These are phyloP conservation scores for Solanum bulbocastanum DNA, from an alignment of 257 asterid species.

Conservation along the genomic window DNA sequence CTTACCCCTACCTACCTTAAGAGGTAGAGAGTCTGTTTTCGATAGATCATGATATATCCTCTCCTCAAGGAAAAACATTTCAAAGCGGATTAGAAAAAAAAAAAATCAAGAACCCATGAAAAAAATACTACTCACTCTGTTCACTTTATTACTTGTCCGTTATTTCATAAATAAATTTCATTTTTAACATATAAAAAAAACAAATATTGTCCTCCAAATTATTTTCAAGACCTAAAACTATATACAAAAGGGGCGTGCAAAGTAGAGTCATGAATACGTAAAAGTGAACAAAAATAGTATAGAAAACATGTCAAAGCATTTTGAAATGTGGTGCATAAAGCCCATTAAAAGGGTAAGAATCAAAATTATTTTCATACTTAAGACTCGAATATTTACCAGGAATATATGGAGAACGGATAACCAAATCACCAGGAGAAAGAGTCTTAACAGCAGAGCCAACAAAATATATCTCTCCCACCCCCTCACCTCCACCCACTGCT, in stretches of 20 bases:
- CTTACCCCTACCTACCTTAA: no score
- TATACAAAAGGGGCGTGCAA: background rate
- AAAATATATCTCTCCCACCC: constrained; percentile 71
- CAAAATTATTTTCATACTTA: no score
- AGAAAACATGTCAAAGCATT: no score
- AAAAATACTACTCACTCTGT: no score
- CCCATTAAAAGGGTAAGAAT: background rate
- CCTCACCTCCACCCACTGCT: constrained; percentile 91
- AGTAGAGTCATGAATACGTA: no score
- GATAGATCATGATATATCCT: no score
- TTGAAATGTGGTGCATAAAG: background rate
- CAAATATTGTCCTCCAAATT: background rate
- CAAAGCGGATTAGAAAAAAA: background rate
- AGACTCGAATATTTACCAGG: constrained; percentile 10
- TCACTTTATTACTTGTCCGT: no score
- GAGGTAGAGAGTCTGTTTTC: background rate
- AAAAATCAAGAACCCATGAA: background rate
- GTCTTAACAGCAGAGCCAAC: constrained; percentile 71
- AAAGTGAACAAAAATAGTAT: no score
- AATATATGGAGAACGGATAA: constrained; percentile 80
- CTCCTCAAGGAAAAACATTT: background rate
- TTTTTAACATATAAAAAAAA: no score
- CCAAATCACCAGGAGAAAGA: constrained; percentile 68
- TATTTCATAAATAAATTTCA: no score
- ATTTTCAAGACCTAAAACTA: background rate